Conservation (phyloP, 1,284 basidiomycete genomes). For the Cutaneotrichosporon cyanovorans region DNA sequence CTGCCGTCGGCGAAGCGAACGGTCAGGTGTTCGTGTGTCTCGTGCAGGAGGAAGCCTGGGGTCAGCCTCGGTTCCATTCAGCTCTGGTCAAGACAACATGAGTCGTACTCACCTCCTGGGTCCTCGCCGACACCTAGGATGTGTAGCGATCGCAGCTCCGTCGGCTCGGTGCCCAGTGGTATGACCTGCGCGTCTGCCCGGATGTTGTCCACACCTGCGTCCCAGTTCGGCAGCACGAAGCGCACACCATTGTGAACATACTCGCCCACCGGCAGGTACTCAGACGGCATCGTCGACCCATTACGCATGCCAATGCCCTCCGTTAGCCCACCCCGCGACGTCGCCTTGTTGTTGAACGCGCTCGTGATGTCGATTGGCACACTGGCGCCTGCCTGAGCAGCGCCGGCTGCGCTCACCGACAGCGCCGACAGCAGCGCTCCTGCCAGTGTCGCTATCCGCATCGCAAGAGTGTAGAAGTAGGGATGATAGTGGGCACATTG, state of each 20-base stretch:
- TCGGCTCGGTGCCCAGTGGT: not conserved
- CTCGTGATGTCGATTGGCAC: slow-evolving; percentile 20
- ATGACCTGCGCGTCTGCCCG: slow-evolving; percentile 3
- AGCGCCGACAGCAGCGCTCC: too few relatives aligned
- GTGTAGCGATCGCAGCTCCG: slow-evolving; percentile 6
- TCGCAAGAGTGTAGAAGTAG: too few relatives aligned
- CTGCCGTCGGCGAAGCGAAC: slow-evolving; percentile 8
- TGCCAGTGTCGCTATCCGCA: too few relatives aligned
- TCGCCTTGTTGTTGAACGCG: slow-evolving; percentile 10
- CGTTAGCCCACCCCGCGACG: slow-evolving; percentile 1
- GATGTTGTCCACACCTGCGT: slow-evolving; percentile 1
- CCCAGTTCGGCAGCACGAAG: slow-evolving; percentile 4
- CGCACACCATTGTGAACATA: slow-evolving; percentile 11
- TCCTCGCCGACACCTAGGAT: slow-evolving; percentile 14
- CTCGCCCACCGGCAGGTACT: slow-evolving; percentile 3
- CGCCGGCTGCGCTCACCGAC: too few relatives aligned
- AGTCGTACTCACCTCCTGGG: slow-evolving; percentile 1
- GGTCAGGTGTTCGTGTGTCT: slow-evolving; percentile 11
- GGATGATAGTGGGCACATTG: too few relatives aligned
- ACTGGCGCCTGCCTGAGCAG: too few relatives aligned
- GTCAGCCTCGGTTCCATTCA: too few relatives aligned
- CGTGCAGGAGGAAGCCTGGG: slow-evolving; percentile 6
- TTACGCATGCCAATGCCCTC: slow-evolving; percentile 8
- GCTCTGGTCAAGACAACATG: too few relatives aligned
- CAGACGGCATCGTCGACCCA: slow-evolving; percentile 10